Base-by-base conservation (phyloP, 2,329 filamentous ascomycete genomes). In the Raffaelea arxii region DNA sequence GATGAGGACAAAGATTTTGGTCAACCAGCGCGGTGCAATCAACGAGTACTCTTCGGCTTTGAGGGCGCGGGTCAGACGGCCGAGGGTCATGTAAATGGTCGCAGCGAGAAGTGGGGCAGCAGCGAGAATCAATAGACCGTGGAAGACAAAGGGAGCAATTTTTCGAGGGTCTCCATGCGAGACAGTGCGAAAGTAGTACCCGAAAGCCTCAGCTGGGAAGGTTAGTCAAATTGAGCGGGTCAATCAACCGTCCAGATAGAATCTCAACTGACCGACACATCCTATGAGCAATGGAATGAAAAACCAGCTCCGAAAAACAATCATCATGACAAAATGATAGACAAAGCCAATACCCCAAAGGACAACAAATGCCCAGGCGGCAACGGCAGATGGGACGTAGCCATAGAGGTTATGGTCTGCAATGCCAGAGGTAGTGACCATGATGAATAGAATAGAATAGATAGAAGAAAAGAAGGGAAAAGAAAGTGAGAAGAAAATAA, bases 1-100 rank as follows among this genome's bases (percentile, higher is more conserved):
- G 10, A 49, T 47, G 12, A 41, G 6, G 6, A 53, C 44, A 30
- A 53, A 53, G 12, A 51, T 30, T n/a, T 43, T 47, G 18, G 51
- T 53, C 4, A 51, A n/a, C 50, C 51, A 49, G 10, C 24, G 14
- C 25, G 7, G 18, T 30, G 9, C 18, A 22, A 44, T 37, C 41
- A 44, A 25, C 21, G 24, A 30, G 30, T 44, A 44, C 19, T 23
- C n/a, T 18, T 44, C 41, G 30, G 24, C 41, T 6, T 44, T 32
- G 10, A 41, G 42, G n/a, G 45, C 38, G 5, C 23, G 22, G 30
- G 32, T 40, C 23, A 51, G 42, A 16, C 43, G 48, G 41, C 49
- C 41, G 2, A 51, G 43, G 6, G 41, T 19, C 43, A 51, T 48
- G 41, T 48, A 51, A 19, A 51, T 44, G 21, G 37, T 46, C 3